Base-by-base conservation (phyloP, 2,329 filamentous ascomycete species). In the Phoma sp. region DNA sequence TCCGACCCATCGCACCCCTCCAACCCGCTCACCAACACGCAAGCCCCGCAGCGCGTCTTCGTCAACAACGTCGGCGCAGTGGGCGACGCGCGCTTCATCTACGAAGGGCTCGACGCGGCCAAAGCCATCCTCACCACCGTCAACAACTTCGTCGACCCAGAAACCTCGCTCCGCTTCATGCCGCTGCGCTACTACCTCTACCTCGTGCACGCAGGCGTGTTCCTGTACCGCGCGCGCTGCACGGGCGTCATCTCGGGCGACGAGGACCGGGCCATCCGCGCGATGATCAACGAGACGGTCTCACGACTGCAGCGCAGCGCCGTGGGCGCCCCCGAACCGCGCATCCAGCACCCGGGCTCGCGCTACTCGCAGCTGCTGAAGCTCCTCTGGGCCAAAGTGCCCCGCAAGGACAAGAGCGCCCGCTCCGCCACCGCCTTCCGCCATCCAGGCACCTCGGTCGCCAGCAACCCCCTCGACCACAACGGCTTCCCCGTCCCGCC, bases 1-100 rank as follows among this genome's bases (percentile, higher is more conserved):
- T 18, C 18, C 18, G 18, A 18, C 18, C 18, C 18, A 18, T 18
- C 18, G 2, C 18, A 23, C 35, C 43, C 65, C 7, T 43, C 55
- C 14, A 55, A 60, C 9, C 18, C 29, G 18, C 18, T 18, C 18
- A 18, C 30, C 47, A 25, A 11, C 8, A 40, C 2, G 30, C 41
- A 53, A 45, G 32, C 43, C 4, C 74, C 76, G 3, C 72, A 76
- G 47, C 70, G 76, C 23, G 75, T 80, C 7, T 80, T 81, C 60
- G 78, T 77, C 51, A 80, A 80, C 61, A 80, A 81, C 32, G 78
- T 81, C 9, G 79, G 77, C 4, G 77, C 78, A 2, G 78, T 80
- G 2, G 77, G 78, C 8, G 79, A 81, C 50, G 78, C 78, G 1
- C 68, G 78, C 2, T 80, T 81, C 66, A 81, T 81, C 45, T 81